Percentiles rank a stretch among this genome's conserved stretches.
These are phyloP conservation scores for Astrothelium subdiscretum DNA, from an alignment of 495 filamentous ascomycete genomes.

Conservation along the genomic window DNA sequence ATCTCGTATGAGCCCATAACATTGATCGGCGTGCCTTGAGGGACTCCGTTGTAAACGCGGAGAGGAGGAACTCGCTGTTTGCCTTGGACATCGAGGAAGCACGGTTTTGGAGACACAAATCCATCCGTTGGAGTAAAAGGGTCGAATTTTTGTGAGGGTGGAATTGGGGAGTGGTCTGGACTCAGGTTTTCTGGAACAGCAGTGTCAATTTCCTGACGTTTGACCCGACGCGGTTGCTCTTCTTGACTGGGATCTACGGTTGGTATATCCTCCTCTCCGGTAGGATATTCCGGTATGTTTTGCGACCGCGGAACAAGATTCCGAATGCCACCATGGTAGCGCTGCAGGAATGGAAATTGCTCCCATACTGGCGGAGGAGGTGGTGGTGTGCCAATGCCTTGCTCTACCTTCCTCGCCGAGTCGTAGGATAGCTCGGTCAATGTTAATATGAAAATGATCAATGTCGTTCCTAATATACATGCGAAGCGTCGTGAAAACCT, in stretches of 20 bases:
- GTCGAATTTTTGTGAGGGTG: conserved; percentile 49
- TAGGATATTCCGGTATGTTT: conserved; percentile 66
- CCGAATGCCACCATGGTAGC: conserved; percentile 76
- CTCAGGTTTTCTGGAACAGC: background rate
- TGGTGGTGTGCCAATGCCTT: conserved; percentile 41
- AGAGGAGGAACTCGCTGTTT: conserved; percentile 53
- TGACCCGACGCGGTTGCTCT: background rate
- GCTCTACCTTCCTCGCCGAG: conserved; percentile 48
- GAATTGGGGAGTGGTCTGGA: conserved; percentile 13
- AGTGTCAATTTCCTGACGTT: background rate
- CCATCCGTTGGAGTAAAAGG: conserved; percentile 55
- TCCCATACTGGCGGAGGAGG: conserved; percentile 65
- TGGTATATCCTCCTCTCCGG: conserved; percentile 30
- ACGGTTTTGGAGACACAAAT: conserved; percentile 30
- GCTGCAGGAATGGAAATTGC: conserved; percentile 62
- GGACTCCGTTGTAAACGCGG: conserved; percentile 60
- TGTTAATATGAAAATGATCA: conserved; percentile 60
- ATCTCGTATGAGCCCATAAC: conserved; percentile 73
- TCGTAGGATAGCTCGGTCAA: conserved; percentile 59
- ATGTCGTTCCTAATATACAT: conserved; percentile 50
- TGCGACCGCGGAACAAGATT: conserved; percentile 48
- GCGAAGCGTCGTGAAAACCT: conserved; percentile 50
- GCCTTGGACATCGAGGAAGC: conserved; percentile 53
- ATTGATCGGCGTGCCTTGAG: conserved; percentile 69
- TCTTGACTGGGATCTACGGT: background rate